Base-by-base conservation (phyloP, 2,329 filamentous ascomycete species). In the Hypoxylon sp. region DNA sequence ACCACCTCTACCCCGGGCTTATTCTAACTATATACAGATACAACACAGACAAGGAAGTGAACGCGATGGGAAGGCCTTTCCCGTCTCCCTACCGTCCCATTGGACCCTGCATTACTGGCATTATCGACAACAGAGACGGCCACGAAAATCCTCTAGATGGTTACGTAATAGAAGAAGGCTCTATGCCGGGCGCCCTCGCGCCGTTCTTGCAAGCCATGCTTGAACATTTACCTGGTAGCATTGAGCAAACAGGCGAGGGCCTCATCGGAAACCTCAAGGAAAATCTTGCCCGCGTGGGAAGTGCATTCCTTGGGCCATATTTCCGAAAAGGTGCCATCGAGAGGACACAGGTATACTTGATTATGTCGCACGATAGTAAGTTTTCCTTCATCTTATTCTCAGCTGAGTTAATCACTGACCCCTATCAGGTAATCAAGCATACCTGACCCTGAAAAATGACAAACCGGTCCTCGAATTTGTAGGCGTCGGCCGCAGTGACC, bases 341-440 rank as follows among this genome's bases (percentile, higher is more conserved):
- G 75, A 85, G 80, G 64, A 92, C 88, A 0, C 86, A 90, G 64
- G 83, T 89, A 0, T 92, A 91, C 74, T 81, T 92, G 3, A 83
- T 91, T 74, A 91, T 91, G 88, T 88, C 86, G 1, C 89, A 91
- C 72, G 89, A 91, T 71, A 88, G 85, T 81, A 80, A 75, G 80
- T 74, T 19, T 3, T 5, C 17, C 17, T 6, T 14, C 31, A 72
- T 17, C 13, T 19, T 42, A 14, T 33, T 14, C 22, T 35, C n/a
- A 13, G 8, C 24, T 33, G 9, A 74, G 39, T 71, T 14, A 53
- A 8, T 60, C 56, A 26, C 54, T 73, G 52, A 72, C 54, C n/a
- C 31, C 33, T 13, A 70, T 11, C 56, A 85, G 83, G 81, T 47
- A 88, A 89, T 72, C 87, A 91, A 78, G 88, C 87, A 1, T 84